Percentiles rank a stretch among this genome's conserved stretches.
phyloP scores from a whole-genome alignment of 2,329 filamentous ascomycete genomes.

The Arthroderma sp. region DNA sequence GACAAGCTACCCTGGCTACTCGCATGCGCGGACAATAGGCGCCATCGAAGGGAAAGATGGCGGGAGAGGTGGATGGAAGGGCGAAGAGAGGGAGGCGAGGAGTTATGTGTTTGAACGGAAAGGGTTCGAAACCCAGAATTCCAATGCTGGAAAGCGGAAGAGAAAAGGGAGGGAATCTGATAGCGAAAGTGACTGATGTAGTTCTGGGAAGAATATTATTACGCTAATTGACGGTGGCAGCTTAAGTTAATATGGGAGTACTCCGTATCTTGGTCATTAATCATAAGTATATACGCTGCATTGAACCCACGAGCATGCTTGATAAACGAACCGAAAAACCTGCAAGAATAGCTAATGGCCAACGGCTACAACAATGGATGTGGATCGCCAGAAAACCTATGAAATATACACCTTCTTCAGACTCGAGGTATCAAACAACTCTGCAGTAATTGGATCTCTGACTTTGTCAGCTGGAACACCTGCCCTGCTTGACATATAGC shows the following conservation, averaged over 20 bases:
- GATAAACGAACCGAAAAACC: neutral
- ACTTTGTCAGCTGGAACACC: slow-evolving; percentile 50
- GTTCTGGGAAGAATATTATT: neutral
- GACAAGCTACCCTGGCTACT: slow-evolving; percentile 36
- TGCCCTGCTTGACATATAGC: slow-evolving; percentile 67
- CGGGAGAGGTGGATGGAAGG: slow-evolving; percentile 35
- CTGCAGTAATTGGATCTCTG: slow-evolving; percentile 66
- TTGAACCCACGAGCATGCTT: neutral
- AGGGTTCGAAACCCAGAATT: slow-evolving; percentile 23
- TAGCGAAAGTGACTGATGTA: slow-evolving; percentile 21
- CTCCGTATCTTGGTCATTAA: neutral
- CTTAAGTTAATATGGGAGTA: neutral
- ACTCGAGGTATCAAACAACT: slow-evolving; percentile 49
- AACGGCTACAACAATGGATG: neutral
- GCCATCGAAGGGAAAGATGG: slow-evolving; percentile 32
- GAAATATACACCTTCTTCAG: slow-evolving; percentile 88
- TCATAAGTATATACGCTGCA: neutral
- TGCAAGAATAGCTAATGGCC: no score
- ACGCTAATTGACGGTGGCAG: neutral
- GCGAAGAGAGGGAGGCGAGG: slow-evolving; percentile 37
- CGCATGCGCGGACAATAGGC: slow-evolving; percentile 37
- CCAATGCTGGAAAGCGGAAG: slow-evolving; percentile 13
- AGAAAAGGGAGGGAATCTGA: slow-evolving; percentile 27
- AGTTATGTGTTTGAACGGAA: slow-evolving; percentile 37
- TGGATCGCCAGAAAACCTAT: slow-evolving; percentile 28